Evolutionary conservation across 257 asterid species (phyloP).

Genomic region (Solanum arcanum): DNA sequence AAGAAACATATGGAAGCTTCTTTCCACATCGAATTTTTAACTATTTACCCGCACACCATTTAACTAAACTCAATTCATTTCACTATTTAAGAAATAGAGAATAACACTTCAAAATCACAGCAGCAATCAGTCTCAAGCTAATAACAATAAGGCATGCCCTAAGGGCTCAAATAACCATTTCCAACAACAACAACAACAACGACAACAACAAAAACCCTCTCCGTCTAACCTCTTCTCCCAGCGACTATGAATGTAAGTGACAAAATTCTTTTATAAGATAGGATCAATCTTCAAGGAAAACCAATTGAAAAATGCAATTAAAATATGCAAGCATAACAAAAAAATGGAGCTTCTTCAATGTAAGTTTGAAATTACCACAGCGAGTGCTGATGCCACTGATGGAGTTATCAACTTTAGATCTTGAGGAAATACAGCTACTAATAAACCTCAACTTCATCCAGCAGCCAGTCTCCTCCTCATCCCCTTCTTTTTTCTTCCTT

Average conservation of each 20-base stretch:
- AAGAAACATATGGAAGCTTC: background rate
- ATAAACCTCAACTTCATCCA: conserved; percentile 42
- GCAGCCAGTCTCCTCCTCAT: conserved; percentile 29
- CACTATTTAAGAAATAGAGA: background rate
- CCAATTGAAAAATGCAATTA: background rate
- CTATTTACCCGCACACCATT: background rate
- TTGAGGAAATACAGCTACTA: conserved; percentile 47
- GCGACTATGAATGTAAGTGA: background rate
- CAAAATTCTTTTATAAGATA: background rate
- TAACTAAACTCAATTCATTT: background rate
- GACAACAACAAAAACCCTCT: background rate
- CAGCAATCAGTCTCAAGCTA: background rate
- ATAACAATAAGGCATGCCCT: background rate
- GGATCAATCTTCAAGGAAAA: background rate
- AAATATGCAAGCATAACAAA: background rate
- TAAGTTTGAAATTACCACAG: background rate
- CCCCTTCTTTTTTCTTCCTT: conserved; percentile 18
- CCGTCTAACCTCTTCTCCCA: background rate
- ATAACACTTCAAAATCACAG: background rate
- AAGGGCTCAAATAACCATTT: background rate
- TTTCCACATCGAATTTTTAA: background rate
- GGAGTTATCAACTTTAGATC: conserved; percentile 63
- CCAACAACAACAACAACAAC: background rate
- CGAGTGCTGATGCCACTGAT: conserved; percentile 36
- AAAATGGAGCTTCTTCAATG: background rate